phyloP scores from a whole-genome alignment of 2,329 filamentous ascomycete species.

The Venturia oleaginea region DNA sequence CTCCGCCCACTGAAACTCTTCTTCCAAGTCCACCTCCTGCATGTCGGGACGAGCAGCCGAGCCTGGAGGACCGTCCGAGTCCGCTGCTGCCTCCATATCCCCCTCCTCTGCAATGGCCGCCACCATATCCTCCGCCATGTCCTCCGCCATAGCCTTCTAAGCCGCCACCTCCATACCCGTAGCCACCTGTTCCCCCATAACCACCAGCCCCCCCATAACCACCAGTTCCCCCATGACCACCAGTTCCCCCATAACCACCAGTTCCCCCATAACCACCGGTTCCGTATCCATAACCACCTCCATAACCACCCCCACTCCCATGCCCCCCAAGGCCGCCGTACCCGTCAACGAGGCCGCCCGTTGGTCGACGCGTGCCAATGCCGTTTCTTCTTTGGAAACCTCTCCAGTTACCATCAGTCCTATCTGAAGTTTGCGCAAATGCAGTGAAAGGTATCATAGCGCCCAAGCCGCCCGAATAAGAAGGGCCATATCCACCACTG shows the following conservation, averaged over 20 bases:
- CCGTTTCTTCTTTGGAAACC: conserved; percentile 2
- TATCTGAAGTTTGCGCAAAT: neutral
- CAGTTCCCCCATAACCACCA: neutral
- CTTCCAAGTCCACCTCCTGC: neutral
- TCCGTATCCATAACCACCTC: neutral
- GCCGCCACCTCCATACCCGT: neutral
- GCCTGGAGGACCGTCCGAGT: too few species aligned
- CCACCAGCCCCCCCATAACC: neutral
- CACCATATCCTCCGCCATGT: neutral
- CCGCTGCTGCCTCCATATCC: neutral
- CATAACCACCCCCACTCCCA: neutral
- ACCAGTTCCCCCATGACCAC: neutral
- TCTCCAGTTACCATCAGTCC: conserved; percentile 4
- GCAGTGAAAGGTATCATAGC: neutral
- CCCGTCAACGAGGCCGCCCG: neutral
- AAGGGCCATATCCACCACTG: neutral
- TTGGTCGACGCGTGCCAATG: neutral
- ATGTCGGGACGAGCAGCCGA: neutral
- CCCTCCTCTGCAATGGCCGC: neutral
- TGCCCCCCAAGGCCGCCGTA: neutral
- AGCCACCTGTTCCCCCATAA: neutral
- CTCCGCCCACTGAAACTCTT: neutral
- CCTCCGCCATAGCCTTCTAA: neutral
- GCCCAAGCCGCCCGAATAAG: neutral
- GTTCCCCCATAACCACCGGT: neutral